These are phyloP conservation scores for Smittium culicis DNA, from an alignment of 371 early-diverging fungal genomes.

Conservation along the genomic window DNA sequence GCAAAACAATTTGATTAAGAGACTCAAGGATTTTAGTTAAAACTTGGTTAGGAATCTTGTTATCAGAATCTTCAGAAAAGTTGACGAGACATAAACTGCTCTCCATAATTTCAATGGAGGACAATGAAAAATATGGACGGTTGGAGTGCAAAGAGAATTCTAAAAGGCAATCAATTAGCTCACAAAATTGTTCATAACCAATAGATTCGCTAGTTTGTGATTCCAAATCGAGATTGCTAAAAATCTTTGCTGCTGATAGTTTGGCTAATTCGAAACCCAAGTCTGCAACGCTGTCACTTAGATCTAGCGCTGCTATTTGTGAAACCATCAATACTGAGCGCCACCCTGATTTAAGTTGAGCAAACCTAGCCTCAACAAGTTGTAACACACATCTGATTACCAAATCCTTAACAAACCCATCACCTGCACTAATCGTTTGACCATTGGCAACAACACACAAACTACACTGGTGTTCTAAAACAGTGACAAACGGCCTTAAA, in stretches of 20 bases:
- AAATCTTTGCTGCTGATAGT: background rate
- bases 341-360: conserved; percentile 79
- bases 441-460: conserved; percentile 11
- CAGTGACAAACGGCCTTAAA: conserved; percentile 75
- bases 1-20: conserved; percentile 54
- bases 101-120: conserved; percentile 22
- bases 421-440: conserved; percentile 12
- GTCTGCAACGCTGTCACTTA: conserved; percentile 35
- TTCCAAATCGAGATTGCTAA: background rate
- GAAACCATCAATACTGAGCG: conserved; percentile 75
- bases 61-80: conserved; percentile 14
- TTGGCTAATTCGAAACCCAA: conserved; percentile 29
- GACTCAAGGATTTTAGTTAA: conserved; percentile 70
- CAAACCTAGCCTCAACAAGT: conserved; percentile 63
- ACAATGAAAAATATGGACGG: conserved; percentile 26
- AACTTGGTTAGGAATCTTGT: conserved; percentile 52
- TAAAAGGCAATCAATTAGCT: conserved; percentile 61
- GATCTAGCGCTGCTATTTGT: conserved; percentile 59
- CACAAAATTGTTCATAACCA: conserved; percentile 50
- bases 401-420: conserved; percentile 80
- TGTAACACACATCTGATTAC: conserved; percentile 75
- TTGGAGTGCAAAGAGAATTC: conserved; percentile 41
- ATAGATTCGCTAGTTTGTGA: conserved; percentile 32
- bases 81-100: background rate
- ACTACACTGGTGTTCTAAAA: conserved; percentile 40